These are phyloP conservation scores for Candida sp. DNA, from an alignment of 1,139 yeast species.

Conservation along the genomic window DNA sequence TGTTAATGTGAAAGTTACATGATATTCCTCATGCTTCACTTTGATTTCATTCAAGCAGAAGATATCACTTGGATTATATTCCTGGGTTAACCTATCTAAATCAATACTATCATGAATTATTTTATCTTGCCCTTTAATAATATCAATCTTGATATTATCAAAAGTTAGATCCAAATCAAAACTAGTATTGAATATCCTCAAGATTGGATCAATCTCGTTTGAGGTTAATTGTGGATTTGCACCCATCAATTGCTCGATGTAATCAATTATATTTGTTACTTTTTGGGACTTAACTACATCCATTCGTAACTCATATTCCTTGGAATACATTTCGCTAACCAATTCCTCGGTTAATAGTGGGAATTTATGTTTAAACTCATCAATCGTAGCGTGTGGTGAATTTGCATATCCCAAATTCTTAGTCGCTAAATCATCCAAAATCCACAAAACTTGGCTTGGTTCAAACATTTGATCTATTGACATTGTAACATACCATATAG, in stretches of 20 bases:
- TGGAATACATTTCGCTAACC: neutral
- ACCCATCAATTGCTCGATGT: neutral
- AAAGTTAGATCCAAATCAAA: neutral
- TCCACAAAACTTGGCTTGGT: neutral
- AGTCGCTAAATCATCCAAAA: neutral
- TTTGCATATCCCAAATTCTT: neutral
- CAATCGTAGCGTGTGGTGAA: neutral
- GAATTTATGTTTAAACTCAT: neutral
- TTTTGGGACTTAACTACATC: neutral
- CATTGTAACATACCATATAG: neutral
- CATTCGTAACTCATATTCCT: neutral
- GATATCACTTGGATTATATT: constrained; percentile 6
- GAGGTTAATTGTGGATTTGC: neutral
- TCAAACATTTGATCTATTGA: neutral
- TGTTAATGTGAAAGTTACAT: constrained; percentile 6
- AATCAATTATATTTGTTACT: neutral
- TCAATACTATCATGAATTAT: neutral
- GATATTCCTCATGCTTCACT: constrained; percentile 1
- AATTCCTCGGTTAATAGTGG: constrained; percentile 1
- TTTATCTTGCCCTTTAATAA: neutral
- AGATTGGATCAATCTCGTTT: neutral
- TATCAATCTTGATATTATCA: neutral
- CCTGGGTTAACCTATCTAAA: constrained; percentile 1
- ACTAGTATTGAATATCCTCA: neutral
- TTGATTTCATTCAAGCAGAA: constrained; percentile 9